Evolutionary conservation across 805 yeast species (phyloP).

Genomic region (Saccharomycopsis oosterbeekiorum): DNA sequence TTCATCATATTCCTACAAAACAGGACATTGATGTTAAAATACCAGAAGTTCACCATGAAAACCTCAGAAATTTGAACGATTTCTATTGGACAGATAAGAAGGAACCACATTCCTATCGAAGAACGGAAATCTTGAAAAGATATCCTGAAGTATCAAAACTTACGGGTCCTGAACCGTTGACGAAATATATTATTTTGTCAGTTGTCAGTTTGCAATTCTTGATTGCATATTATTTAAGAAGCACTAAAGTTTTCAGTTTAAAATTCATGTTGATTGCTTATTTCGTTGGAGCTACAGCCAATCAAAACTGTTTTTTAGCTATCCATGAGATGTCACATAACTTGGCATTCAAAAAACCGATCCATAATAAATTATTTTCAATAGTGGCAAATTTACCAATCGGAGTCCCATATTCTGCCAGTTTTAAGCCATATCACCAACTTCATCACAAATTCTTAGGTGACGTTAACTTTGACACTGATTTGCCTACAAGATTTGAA

Average conservation of each 20-base stretch:
- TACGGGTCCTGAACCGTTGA: slow-evolving; percentile 78
- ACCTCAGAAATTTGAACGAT: slow-evolving; percentile 33
- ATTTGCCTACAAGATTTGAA: slow-evolving; percentile 74
- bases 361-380: slow-evolving; percentile 68
- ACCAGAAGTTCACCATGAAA: slow-evolving; percentile 9
- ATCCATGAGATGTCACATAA: slow-evolving; percentile 87
- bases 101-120: slow-evolving; percentile 72
- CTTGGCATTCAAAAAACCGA: slow-evolving; percentile 68
- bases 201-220: slow-evolving; percentile 64
- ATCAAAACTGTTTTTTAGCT: slow-evolving; percentile 76
- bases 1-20: slow-evolving; percentile 17
- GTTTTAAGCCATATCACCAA: slow-evolving; percentile 80
- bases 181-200: slow-evolving; percentile 61
- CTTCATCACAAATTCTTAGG: slow-evolving; percentile 87
- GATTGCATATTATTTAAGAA: slow-evolving; percentile 50
- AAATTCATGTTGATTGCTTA: slow-evolving; percentile 58
- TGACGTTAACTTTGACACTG: slow-evolving; percentile 75
- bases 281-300: slow-evolving; percentile 75
- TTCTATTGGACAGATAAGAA: slow-evolving; percentile 77
- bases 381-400: slow-evolving; percentile 76
- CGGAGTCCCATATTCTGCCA: slow-evolving; percentile 84
- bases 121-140: slow-evolving; percentile 61
- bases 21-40: slow-evolving; percentile 10
- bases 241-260: slow-evolving; percentile 42
- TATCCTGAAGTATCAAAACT: slow-evolving; percentile 75